These are phyloP conservation scores for Rhodofomes roseus DNA, from an alignment of 1,284 basidiomycete species.

Conservation along the genomic window DNA sequence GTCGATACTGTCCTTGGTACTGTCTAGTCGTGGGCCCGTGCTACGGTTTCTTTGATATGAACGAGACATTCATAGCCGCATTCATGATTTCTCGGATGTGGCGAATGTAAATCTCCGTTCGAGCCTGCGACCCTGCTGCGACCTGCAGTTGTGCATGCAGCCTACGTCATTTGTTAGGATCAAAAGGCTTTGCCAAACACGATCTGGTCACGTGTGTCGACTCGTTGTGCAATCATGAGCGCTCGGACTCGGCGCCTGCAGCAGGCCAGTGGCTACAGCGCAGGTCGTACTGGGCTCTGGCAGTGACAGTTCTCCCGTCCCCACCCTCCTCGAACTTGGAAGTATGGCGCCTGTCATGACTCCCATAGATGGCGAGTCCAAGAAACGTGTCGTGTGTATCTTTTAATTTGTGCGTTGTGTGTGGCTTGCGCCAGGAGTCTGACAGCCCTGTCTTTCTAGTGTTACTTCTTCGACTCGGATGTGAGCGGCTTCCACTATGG, in stretches of 20 bases:
- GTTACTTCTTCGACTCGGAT: conserved; percentile 98
- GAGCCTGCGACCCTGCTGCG: too few relatives aligned
- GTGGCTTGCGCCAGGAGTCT: background rate
- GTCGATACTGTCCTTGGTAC: too few relatives aligned
- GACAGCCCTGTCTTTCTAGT: conserved; percentile 43
- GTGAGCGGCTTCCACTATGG: conserved; percentile 99
- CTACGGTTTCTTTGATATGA: too few relatives aligned
- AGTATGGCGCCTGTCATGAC: background rate
- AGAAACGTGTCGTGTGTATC: background rate
- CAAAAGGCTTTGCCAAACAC: conserved; percentile 20
- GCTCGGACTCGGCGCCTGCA: background rate
- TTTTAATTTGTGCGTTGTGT: background rate
- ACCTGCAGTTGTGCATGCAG: too few relatives aligned
- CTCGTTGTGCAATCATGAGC: too few relatives aligned
- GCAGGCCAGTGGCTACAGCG: background rate
- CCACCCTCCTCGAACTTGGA: background rate
- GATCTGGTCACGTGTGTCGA: background rate
- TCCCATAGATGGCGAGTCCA: background rate
- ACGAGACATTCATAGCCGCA: too few relatives aligned
- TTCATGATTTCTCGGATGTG: too few relatives aligned
- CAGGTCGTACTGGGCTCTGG: background rate
- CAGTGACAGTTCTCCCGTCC: background rate
- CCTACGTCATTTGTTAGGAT: conserved; percentile 18
- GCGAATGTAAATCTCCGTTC: too few relatives aligned
- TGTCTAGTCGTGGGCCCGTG: too few relatives aligned